Base-by-base conservation (phyloP, 345 rosid species). In the Geranium brycei region DNA sequence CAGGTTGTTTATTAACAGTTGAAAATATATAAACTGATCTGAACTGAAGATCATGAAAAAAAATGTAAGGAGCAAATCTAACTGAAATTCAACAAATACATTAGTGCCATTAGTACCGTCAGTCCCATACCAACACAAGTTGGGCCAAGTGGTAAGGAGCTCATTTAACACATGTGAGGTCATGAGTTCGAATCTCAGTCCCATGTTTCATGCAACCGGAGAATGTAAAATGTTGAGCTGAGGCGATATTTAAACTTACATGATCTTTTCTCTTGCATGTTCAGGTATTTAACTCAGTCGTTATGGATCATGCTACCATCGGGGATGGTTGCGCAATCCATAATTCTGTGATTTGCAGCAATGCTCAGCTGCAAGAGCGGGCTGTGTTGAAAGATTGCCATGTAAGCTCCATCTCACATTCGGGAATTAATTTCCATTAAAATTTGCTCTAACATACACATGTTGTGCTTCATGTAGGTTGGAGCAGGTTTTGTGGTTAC, bases 301-400 rank as follows among this genome's bases (percentile, higher is more conserved):
- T 93, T 51, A 90, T 90, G 99, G 76, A 93, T 76, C 95, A 88
- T 62, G 87, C 86, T 57, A 87, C 92, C 8, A 79, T 86, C 61
- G 96, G 89, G 66, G 99, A 90, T 77, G 96, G 97, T 57, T 90
- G 97, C 72, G 86, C 95, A 7, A 80, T 93, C 71, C 96, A 93
- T 76, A 91, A 91, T 62, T 90, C 99, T 23, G 89, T 93, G 67
- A 68, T 93, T 63, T 93, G 96, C 79, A 88, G 96, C 78, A 93
- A 86, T 19, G 95, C 78, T 19, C 97, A 90, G 75, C 87, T 93
- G 68, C 97, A 86, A 78, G 99, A 93, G 68, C 97, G 95, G 58
- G 95, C 72, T 17, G 65, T 71, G 32, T 69, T 93, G 73, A 93
- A 73, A 83, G 97, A 93, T 60, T 93, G 99, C 68, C 99, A 88